Evolutionary conservation across 2,329 filamentous ascomycete species (phyloP).

Genomic region (Aspergillus floridensis): DNA sequence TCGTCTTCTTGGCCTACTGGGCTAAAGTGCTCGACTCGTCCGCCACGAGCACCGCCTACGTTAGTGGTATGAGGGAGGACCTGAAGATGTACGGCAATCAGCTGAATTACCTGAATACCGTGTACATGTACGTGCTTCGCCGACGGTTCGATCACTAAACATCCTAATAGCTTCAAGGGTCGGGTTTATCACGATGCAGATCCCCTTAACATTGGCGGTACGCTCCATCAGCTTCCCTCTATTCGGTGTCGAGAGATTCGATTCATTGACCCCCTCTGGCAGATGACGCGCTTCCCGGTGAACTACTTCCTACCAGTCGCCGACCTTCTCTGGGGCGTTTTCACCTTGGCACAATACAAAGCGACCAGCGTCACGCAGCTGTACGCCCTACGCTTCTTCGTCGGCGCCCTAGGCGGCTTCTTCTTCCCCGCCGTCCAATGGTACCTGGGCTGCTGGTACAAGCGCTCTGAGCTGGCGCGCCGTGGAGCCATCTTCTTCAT

Average conservation of each 20-base stretch:
- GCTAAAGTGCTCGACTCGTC: conserved; percentile 3
- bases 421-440: conserved; percentile 31
- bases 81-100: conserved; percentile 22
- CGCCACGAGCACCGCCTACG: conserved; percentile 23
- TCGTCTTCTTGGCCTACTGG: no score
- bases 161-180: no score
- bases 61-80: conserved; percentile 25
- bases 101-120: conserved; percentile 22
- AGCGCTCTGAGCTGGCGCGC: conserved; percentile 21
- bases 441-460: conserved; percentile 25
- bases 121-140: no score
- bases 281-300: no score
- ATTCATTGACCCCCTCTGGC: no score
- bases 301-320: no score
- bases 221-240: no score
- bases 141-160: no score
- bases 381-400: conserved; percentile 34
- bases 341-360: no score
- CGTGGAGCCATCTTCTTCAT: conserved; percentile 25
- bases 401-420: conserved; percentile 32
- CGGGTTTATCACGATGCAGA: no score
- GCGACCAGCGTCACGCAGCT: conserved; percentile 23
- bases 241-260: rapidly evolving
- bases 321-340: no score
- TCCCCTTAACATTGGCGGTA: no score